Percentiles rank a stretch among this genome's conserved stretches.
phyloP scores from a whole-genome alignment of 2,329 filamentous ascomycete species.

The Colletotrichum tropicicola region DNA sequence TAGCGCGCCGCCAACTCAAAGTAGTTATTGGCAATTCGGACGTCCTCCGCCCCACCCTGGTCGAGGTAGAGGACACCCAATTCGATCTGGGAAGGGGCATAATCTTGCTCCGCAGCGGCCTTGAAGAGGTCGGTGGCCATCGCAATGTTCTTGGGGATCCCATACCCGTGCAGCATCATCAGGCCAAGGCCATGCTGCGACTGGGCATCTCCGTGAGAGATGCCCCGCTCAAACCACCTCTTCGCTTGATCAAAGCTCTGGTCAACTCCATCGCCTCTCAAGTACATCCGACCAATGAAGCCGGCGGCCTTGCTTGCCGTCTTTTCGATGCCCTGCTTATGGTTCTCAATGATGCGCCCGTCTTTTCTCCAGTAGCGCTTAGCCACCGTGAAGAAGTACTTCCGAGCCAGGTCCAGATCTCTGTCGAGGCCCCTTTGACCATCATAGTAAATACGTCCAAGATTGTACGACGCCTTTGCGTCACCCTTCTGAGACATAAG shows the following conservation, averaged over 20 bases:
- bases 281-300: slow-evolving; percentile 87
- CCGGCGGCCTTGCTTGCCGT: slow-evolving; percentile 85
- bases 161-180: slow-evolving; percentile 84
- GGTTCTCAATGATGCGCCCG: slow-evolving; percentile 76
- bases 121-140: slow-evolving; percentile 81
- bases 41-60: slow-evolving; percentile 75
- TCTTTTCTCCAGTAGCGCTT: slow-evolving; percentile 84
- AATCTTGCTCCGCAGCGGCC: slow-evolving; percentile 82
- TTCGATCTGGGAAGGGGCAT: slow-evolving; percentile 81
- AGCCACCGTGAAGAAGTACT: slow-evolving; percentile 83
- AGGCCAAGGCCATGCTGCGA: slow-evolving; percentile 87
- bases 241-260: slow-evolving; percentile 81
- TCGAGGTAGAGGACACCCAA: slow-evolving; percentile 87
- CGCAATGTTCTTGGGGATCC: slow-evolving; percentile 71
- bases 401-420: slow-evolving; percentile 77
- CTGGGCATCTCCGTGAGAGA: slow-evolving; percentile 78
- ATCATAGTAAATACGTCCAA: slow-evolving; percentile 89
- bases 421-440: slow-evolving; percentile 79
- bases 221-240: slow-evolving; percentile 85
- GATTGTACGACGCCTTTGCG: slow-evolving; percentile 84
- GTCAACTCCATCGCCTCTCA: slow-evolving; percentile 84
- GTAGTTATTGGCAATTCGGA: slow-evolving; percentile 82
- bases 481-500: slow-evolving; percentile 91
- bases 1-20: slow-evolving; percentile 88
- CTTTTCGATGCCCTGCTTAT: slow-evolving; percentile 77